A percentile compares a stretch with the other conserved stretches of the same genome.
Conservation (phyloP, 2,329 filamentous ascomycete species). For the Dactylonectria macrodidyma region DNA sequence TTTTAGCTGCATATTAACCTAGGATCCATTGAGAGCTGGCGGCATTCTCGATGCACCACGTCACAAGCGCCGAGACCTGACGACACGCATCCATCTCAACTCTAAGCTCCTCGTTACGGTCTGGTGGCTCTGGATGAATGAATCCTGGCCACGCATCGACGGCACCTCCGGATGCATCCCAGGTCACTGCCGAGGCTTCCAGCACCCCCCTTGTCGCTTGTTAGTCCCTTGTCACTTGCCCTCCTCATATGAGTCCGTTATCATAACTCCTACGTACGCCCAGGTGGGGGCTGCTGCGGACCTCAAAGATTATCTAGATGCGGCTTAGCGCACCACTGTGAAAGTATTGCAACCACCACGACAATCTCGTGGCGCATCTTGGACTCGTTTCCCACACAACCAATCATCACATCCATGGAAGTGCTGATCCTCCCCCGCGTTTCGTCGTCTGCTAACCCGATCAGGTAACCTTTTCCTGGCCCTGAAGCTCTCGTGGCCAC, state of each 20-base stretch:
- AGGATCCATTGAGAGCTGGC: constrained; percentile 6
- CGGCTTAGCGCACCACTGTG: neutral
- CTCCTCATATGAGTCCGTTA: constrained; percentile 13
- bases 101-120: neutral
- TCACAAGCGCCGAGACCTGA: neutral
- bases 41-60: neutral
- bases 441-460: constrained; percentile 8
- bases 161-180: neutral
- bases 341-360: neutral
- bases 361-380: constrained; percentile 7
- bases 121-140: neutral
- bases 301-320: constrained; percentile 29
- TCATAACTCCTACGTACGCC: neutral
- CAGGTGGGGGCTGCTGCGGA: constrained; percentile 6
- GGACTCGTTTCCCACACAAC: neutral
- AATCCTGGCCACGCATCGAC: neutral
- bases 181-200: neutral
- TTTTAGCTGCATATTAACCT: constrained; percentile 6
- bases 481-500: neutral
- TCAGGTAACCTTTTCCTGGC: constrained; percentile 14
- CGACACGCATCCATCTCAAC: neutral
- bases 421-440: constrained; percentile 29
- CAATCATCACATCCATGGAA: neutral
- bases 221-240: neutral
- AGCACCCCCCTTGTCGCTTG: neutral